Percentiles rank a stretch among this genome's conserved stretches.
Conservation (phyloP, 2,329 filamentous ascomycete genomes). For the Fusarium sacchari region DNA sequence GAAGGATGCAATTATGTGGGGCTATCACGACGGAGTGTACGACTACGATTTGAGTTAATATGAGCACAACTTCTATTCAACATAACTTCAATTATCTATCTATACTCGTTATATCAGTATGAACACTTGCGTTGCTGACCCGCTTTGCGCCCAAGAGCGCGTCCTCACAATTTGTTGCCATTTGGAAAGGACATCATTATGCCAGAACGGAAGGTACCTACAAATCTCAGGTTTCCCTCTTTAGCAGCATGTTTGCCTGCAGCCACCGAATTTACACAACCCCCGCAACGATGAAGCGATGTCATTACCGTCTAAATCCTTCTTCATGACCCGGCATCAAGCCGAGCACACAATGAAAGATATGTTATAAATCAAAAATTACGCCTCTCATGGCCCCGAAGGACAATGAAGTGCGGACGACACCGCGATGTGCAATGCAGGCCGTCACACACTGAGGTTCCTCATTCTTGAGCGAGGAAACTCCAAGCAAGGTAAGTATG, state of each 20-base stretch:
- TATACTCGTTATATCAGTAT: background rate
- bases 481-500: constrained; percentile 65
- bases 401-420: constrained; percentile 61
- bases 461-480: constrained; percentile 57
- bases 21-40: background rate
- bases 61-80: background rate
- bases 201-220: no score
- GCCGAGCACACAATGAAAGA: constrained; percentile 57
- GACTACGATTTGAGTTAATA: background rate
- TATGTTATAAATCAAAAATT: constrained; percentile 60
- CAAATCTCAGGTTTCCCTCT: no score
- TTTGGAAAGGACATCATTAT: no score
- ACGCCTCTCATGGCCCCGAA: constrained; percentile 63
- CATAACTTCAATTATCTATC: background rate
- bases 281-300: no score
- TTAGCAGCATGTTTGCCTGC: no score
- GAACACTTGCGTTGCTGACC: background rate
- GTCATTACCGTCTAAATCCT: background rate
- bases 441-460: constrained; percentile 55
- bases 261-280: accelerated
- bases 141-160: background rate
- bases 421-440: constrained; percentile 67
- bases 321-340: constrained; percentile 48
- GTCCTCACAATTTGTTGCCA: no score
- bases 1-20: constrained; percentile 1